Base-by-base conservation (phyloP, 306 rosid genomes). In the Vigna angularis region DNA sequence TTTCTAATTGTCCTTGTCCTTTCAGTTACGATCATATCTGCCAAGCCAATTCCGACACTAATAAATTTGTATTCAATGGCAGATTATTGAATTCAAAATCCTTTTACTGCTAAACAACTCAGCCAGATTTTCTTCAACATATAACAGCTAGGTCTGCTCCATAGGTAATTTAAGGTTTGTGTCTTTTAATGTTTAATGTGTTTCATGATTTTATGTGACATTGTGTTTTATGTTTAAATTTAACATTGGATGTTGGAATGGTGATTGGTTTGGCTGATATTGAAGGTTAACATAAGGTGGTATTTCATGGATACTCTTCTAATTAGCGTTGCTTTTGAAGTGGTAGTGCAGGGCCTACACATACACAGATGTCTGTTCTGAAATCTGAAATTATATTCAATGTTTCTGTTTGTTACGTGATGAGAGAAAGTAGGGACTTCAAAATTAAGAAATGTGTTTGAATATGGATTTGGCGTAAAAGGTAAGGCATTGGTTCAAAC, bases 231-330 rank as follows among this genome's bases (percentile, higher is more conserved):
- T 55, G 17, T n/a, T 69, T 67, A 22, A 62, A 38, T 16, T 47
- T 45, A 18, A 3, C 76, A 13, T 55, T n/a, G 67, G 34, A 38
- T 56, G 88, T 89, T 88, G 44, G 49, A 75, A 70, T 88, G 83
- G 81, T 82, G 83, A 83, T 87, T 68, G 94, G 83, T 65, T 91
- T 91, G 78, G 66, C 86, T 45, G 76, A 77, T 14, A 87, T 30
- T 58, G 66, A 28, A 59, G 4, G 66, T 14, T 32, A 52, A 69
- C 12, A 61, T 44, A 36, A 45, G 0, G 15, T 42, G 52, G 34
- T 40, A 42, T 18, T 0, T 1, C 10, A 18, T 38, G 70, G 70
- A 63, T 65, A 17, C 70, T 65, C 32, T 65, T 65, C 51, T 11
- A 40, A 38, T 65, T 51, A 65, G 70, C 42, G 24, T 68, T 47